These are phyloP conservation scores for Tylopilus sp. DNA, from an alignment of 1,284 basidiomycete species.

Conservation along the genomic window DNA sequence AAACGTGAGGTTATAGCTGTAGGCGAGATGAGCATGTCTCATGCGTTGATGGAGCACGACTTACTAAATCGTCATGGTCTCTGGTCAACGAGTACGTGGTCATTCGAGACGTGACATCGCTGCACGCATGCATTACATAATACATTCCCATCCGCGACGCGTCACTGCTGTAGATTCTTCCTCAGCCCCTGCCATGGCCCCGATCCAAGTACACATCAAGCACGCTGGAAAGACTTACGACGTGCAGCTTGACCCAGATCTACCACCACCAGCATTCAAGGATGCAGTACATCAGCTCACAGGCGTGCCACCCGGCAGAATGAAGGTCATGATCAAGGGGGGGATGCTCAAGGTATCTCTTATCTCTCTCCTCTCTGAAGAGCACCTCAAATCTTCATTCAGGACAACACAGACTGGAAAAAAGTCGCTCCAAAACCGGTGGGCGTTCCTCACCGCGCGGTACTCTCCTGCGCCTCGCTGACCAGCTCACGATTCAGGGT, in stretches of 20 bases:
- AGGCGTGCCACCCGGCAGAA: conserved; percentile 84
- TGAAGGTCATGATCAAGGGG: conserved; percentile 97
- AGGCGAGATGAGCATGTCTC: not conserved
- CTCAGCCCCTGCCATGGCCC: conserved; percentile 46
- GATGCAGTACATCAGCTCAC: conserved; percentile 77
- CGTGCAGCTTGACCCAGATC: conserved; percentile 63
- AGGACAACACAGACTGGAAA: conserved; percentile 85
- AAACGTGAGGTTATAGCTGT: conserved; percentile 73
- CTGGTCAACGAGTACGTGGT: conserved; percentile 15
- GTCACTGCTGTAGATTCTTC: conserved; percentile 8
- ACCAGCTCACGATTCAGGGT: conserved; percentile 41
- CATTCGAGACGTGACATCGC: conserved; percentile 26
- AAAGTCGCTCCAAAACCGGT: conserved; percentile 82
- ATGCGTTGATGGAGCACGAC: conserved; percentile 21
- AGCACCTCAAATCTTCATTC: not conserved
- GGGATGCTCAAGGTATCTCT: conserved; percentile 77
- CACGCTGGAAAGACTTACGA: conserved; percentile 82
- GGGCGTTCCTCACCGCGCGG: conserved; percentile 23
- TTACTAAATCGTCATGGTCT: conserved; percentile 69
- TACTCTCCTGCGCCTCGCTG: not conserved
- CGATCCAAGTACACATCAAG: conserved; percentile 78
- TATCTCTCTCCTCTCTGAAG: conserved; percentile 6
- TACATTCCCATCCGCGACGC: conserved; percentile 31
- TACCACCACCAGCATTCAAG: conserved; percentile 75
- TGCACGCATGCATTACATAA: conserved; percentile 21